Evolutionary conservation across 1,284 basidiomycete species (phyloP).

Genomic region (Coniophora puteana): DNA sequence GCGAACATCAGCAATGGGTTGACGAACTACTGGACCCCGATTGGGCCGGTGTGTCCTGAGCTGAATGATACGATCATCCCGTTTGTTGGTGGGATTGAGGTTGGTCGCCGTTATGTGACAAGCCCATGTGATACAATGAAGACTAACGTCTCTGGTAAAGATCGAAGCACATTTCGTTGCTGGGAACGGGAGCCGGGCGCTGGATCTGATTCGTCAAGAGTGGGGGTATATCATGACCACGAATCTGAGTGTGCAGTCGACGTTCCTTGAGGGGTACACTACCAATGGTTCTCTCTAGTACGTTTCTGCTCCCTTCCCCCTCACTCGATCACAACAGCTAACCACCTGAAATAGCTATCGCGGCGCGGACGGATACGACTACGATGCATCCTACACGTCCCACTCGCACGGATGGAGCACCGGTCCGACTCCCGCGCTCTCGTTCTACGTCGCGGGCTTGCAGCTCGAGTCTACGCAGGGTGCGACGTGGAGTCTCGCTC

Average conservation of each 20-base stretch:
- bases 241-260: conserved; percentile 46
- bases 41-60: conserved; percentile 36
- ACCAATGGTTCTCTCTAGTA: conserved; percentile 47
- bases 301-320: conserved; percentile 8
- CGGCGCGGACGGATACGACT: conserved; percentile 43
- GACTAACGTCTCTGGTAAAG: conserved; percentile 11
- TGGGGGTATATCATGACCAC: conserved; percentile 57
- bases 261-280: conserved; percentile 48
- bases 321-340: neutral
- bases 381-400: conserved; percentile 19
- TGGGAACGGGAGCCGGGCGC: conserved; percentile 41
- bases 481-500: conserved; percentile 38
- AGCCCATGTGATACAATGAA: neutral
- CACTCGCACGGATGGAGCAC: conserved; percentile 30
- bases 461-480: conserved; percentile 36
- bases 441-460: conserved; percentile 42
- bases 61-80: conserved; percentile 37
- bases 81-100: conserved; percentile 45
- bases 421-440: conserved; percentile 33
- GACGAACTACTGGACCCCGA: conserved; percentile 33
- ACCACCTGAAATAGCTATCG: conserved; percentile 23
- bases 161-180: conserved; percentile 49
- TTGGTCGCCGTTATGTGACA: conserved; percentile 19
- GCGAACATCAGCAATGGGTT: conserved; percentile 31
- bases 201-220: conserved; percentile 44